phyloP scores from a whole-genome alignment of 495 filamentous ascomycete genomes.

The Penicillium subrubescens region DNA sequence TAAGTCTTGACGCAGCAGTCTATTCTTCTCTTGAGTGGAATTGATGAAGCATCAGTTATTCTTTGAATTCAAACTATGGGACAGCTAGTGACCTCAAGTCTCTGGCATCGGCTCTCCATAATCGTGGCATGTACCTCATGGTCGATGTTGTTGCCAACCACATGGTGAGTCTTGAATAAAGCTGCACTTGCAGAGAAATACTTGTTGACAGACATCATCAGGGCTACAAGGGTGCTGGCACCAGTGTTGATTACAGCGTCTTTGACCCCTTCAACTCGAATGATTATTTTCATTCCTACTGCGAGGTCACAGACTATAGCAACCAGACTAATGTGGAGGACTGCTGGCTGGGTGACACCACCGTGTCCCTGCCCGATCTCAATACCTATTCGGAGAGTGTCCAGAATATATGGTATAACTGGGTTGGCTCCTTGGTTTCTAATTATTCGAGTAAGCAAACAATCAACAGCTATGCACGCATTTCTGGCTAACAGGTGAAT shows the following conservation, averaged over 20 bases:
- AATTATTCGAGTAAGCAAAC: conserved; percentile 59
- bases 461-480: not conserved
- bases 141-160: conserved; percentile 81
- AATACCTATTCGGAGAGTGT: conserved; percentile 62
- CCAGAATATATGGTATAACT: conserved; percentile 60
- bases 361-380: conserved; percentile 68
- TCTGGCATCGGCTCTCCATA: conserved; percentile 60
- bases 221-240: conserved; percentile 58
- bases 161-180: conserved; percentile 46
- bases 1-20: conserved; percentile 14
- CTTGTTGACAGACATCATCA: conserved; percentile 14
- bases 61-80: conserved; percentile 67
- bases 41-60: conserved; percentile 38
- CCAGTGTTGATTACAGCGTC: conserved; percentile 59
- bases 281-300: conserved; percentile 68
- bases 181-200: not conserved
- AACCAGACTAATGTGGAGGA: conserved; percentile 49
- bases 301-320: conserved; percentile 63
- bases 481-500: not conserved
- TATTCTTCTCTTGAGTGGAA: not conserved
- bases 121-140: conserved; percentile 72
- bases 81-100: conserved; percentile 64
- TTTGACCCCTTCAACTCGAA: conserved; percentile 66
- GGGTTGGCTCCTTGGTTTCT: conserved; percentile 64
- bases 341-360: conserved; percentile 69